phyloP scores from a whole-genome alignment of 2,329 filamentous ascomycete genomes.

The Claviceps pazoutovae region DNA sequence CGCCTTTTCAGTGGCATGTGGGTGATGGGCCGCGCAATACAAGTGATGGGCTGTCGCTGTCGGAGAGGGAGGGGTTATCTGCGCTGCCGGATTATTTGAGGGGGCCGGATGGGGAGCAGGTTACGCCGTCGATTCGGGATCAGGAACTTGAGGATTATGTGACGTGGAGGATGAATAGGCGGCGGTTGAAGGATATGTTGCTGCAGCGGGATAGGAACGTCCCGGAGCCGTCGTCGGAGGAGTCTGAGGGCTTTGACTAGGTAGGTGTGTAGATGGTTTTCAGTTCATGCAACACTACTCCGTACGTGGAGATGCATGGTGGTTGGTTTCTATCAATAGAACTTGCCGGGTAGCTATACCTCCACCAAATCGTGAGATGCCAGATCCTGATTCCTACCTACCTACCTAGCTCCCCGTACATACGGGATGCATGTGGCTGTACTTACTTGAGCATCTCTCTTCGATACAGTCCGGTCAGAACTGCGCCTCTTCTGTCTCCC shows the following conservation, averaged over 20 bases:
- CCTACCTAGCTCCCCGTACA: too few species aligned
- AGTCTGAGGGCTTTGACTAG: neutral
- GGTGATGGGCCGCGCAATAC: constrained; percentile 43
- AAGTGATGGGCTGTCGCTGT: constrained; percentile 2
- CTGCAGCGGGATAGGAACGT: constrained; percentile 32
- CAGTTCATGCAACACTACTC: too few species aligned
- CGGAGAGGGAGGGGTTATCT: neutral
- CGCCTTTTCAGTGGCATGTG: constrained; percentile 40
- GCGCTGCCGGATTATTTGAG: constrained; percentile 35
- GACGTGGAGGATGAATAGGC: constrained; percentile 30
- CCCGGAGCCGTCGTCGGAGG: constrained; percentile 10
- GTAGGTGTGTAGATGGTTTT: neutral
- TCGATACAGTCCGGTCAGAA: too few species aligned
- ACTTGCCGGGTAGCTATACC: too few species aligned
- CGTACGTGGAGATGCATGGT: too few species aligned
- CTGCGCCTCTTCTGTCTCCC: too few species aligned
- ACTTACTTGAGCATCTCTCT: too few species aligned
- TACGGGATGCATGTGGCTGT: too few species aligned
- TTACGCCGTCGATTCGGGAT: constrained; percentile 42
- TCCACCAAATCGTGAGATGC: too few species aligned
- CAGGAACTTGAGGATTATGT: constrained; percentile 36
- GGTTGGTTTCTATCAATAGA: too few species aligned
- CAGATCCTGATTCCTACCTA: too few species aligned
- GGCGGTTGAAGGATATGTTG: constrained; percentile 29
- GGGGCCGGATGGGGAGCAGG: constrained; percentile 36